Percentiles rank a stretch among this genome's conserved stretches.
Evolutionary conservation across 1,284 basidiomycete genomes (phyloP).

Genomic region (Thelephora terrestris): DNA sequence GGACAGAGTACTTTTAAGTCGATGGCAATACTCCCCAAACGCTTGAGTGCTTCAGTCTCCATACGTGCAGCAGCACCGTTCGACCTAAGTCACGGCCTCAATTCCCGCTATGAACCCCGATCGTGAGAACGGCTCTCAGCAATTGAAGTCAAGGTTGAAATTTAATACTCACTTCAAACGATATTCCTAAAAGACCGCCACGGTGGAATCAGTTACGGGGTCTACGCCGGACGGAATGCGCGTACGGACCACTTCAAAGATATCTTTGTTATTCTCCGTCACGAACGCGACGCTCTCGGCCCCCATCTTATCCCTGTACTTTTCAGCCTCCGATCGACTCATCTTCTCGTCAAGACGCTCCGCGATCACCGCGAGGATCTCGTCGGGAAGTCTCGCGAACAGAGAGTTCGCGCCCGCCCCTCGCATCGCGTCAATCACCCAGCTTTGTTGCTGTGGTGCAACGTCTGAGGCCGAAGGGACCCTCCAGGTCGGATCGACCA

Average conservation of each 20-base stretch:
- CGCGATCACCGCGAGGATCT: constrained; percentile 7
- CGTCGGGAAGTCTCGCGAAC: constrained; percentile 6
- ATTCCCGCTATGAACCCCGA: too few relatives aligned
- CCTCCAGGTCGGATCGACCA: constrained; percentile 16
- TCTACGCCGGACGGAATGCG: too few relatives aligned
- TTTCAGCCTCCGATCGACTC: constrained; percentile 1
- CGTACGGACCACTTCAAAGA: background rate
- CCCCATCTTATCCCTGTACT: constrained; percentile 3
- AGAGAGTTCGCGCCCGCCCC: background rate
- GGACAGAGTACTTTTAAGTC: too few relatives aligned
- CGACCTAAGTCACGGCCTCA: too few relatives aligned
- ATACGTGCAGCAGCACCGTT: too few relatives aligned
- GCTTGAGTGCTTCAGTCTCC: too few relatives aligned
- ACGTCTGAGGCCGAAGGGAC: constrained; percentile 4
- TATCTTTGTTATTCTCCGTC: constrained; percentile 1
- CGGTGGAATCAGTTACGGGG: too few relatives aligned
- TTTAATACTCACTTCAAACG: too few relatives aligned
- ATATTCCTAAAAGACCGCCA: too few relatives aligned
- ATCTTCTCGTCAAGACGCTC: constrained; percentile 1
- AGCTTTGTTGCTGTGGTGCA: constrained; percentile 4
- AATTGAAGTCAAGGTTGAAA: too few relatives aligned
- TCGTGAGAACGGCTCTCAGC: too few relatives aligned
- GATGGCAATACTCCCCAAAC: too few relatives aligned
- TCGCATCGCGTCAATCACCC: background rate
- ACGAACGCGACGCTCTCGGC: constrained; percentile 2